Conservation (phyloP, 805 yeast species). For the Brettanomyces nanus region DNA sequence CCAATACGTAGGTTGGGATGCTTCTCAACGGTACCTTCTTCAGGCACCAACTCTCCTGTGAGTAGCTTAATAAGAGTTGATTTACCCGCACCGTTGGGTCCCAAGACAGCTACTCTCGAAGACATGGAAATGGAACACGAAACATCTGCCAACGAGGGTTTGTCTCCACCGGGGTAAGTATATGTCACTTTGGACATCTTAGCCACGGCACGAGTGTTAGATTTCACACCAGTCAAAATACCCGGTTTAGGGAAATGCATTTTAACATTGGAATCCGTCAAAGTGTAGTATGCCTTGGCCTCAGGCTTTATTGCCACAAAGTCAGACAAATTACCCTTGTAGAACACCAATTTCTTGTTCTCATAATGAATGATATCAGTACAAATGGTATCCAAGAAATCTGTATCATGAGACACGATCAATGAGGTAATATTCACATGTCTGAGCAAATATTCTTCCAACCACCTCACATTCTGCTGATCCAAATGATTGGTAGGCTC, state of each 20-base stretch:
- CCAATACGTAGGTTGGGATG: constrained; percentile 98
- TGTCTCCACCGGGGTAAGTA: constrained; percentile 80
- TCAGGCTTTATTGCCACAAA: constrained; percentile 91
- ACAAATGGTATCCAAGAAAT: constrained; percentile 91
- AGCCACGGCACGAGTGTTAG: constrained; percentile 82
- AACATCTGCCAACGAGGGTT: constrained; percentile 72
- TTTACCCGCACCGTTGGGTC: constrained; percentile 99
- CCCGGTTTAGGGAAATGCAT: constrained; percentile 99
- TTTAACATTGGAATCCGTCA: constrained; percentile 85
- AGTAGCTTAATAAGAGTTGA: constrained; percentile 88
- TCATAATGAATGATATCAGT: constrained; percentile 96
- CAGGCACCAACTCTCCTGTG: constrained; percentile 87
- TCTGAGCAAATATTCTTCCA: constrained; percentile 74
- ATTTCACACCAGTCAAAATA: constrained; percentile 92
- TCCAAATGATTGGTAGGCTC: constrained; percentile 99
- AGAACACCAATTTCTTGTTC: constrained; percentile 86
- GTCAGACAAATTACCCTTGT: constrained; percentile 91
- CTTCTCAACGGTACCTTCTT: constrained; percentile 85
- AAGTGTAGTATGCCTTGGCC: constrained; percentile 91
- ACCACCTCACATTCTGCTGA: constrained; percentile 88
- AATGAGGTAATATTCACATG: constrained; percentile 87
- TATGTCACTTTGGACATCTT: constrained; percentile 73
- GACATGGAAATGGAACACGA: constrained; percentile 89
- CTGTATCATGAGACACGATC: constrained; percentile 97
- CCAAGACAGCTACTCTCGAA: constrained; percentile 94